Evolutionary conservation across 352 stramenopile species (phyloP), one percentile per base, ranked within the genome.

Genomic region (Pilasporangium apinafurcum): DNA sequence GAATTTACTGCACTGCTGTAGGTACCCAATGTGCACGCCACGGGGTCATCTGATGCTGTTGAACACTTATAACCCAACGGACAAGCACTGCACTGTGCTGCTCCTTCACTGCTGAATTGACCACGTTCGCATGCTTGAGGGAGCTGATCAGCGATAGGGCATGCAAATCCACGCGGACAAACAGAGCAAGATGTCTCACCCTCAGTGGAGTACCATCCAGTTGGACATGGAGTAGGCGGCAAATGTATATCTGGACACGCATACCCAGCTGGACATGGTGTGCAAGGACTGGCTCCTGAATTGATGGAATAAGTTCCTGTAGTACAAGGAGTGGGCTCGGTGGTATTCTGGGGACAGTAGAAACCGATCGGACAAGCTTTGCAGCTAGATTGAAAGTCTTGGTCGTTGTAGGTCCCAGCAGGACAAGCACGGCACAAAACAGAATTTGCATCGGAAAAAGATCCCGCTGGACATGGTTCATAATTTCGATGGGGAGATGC

Each of bases 401-500:
- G 25, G 33, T 63, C 49, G 37, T 66, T 74, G 45, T 62, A 69
- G 4, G 38, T 68, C 1, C 70, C 70, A 27, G 61, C 60, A 14
- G 48, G 45, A 21, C 77, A 90, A 4, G 58, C 41, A 16, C 65
- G 73, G n/a, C 77, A 90, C 24, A 53, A 38, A 4, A 39, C 44
- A 12, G 80, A 43, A 16, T 64, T 56, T 1, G 29, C 51, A 14
- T 31, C 33, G 9, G 70, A 68, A 46, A 72, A 89, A 16, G 60
- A 71, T 12, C 82, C 82, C 14, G 53, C 41, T 4, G 72, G 58
- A 51, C 86, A 96, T 9, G 43, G 40, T 16, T 62, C 35, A 21
- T 51, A 56, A 4, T 39, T 35, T 29, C 4, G 14, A 38, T 28
- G 47, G 13, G 21, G 22, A 44, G 48, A 43, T 22, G 6, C 48